phyloP scores from a whole-genome alignment of 2,329 filamentous ascomycete genomes.

The Nigrospora oryzae region DNA sequence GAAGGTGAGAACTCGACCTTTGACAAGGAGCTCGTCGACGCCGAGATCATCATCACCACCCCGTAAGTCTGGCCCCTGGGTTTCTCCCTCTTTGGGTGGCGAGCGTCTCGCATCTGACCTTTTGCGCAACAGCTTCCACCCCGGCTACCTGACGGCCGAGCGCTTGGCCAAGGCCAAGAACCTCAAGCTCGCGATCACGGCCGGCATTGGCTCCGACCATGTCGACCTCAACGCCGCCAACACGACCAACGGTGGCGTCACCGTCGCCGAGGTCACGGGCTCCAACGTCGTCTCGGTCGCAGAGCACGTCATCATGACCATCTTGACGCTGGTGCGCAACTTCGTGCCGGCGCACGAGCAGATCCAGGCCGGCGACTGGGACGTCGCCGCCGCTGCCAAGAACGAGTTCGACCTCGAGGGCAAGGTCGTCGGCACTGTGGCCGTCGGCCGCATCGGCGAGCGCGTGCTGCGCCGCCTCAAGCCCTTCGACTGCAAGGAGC shows the following conservation, averaged over 20 bases:
- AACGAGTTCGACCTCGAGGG: slow-evolving; percentile 95
- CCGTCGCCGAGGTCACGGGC: slow-evolving; percentile 94
- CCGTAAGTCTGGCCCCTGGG: slow-evolving; percentile 49
- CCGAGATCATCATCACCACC: slow-evolving; percentile 98
- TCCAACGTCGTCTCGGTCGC: slow-evolving; percentile 98
- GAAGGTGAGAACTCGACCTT: slow-evolving; percentile 89
- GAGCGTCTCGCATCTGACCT: not conserved
- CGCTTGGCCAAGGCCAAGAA: slow-evolving; percentile 98
- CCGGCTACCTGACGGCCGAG: slow-evolving; percentile 93
- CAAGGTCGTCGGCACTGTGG: slow-evolving; percentile 97
- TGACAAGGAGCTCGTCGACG: slow-evolving; percentile 91
- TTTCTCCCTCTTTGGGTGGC: not conserved
- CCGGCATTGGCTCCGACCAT: slow-evolving; percentile 97
- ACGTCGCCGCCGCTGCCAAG: slow-evolving; percentile 94
- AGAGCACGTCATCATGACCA: slow-evolving; percentile 99
- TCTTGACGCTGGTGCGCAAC: slow-evolving; percentile 92
- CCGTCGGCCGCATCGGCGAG: slow-evolving; percentile 95
- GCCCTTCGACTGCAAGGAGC: slow-evolving; percentile 98
- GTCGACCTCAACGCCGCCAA: slow-evolving; percentile 95
- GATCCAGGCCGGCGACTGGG: slow-evolving; percentile 83
- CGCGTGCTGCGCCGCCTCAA: slow-evolving; percentile 93
- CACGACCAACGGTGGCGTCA: slow-evolving; percentile 96
- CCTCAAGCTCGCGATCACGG: slow-evolving; percentile 92
- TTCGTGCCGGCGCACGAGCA: slow-evolving; percentile 96
- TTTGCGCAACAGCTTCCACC: slow-evolving; percentile 72